Percentiles rank a stretch among this genome's conserved stretches.
Evolutionary conservation across 2,329 filamentous ascomycete species (phyloP).

Genomic region (Botrytis cinerea): DNA sequence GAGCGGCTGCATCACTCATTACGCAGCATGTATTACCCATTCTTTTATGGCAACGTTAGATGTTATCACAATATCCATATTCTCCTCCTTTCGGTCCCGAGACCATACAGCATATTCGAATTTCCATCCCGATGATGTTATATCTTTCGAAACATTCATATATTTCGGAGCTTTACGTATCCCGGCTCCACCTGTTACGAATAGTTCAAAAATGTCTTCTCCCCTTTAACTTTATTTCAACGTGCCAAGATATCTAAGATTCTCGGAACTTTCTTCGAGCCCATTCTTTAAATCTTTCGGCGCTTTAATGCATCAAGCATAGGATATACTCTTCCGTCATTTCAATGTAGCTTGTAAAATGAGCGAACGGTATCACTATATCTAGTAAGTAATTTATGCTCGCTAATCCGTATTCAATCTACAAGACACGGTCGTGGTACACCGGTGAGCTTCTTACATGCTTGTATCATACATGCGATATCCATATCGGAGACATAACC

Average conservation of each 20-base stretch:
- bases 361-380: background rate
- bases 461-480: background rate
- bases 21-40: background rate
- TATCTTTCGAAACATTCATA: background rate
- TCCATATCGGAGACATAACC: background rate
- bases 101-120: background rate
- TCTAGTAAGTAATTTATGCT: background rate
- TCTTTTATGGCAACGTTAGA: background rate
- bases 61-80: background rate
- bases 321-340: background rate
- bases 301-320: background rate
- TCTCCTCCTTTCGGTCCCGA: background rate
- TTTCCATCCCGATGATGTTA: background rate
- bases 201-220: background rate
- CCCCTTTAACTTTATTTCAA: conserved; percentile 5
- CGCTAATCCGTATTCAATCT: background rate
- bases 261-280: background rate
- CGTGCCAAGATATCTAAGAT: background rate
- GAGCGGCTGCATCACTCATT: background rate
- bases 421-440: background rate
- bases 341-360: background rate
- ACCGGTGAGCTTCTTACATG: background rate
- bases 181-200: background rate
- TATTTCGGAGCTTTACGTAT: background rate
- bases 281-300: background rate